These are phyloP conservation scores for Pseudogymnoascus sp. DNA, from an alignment of 2,329 filamentous ascomycete species.

Conservation along the genomic window DNA sequence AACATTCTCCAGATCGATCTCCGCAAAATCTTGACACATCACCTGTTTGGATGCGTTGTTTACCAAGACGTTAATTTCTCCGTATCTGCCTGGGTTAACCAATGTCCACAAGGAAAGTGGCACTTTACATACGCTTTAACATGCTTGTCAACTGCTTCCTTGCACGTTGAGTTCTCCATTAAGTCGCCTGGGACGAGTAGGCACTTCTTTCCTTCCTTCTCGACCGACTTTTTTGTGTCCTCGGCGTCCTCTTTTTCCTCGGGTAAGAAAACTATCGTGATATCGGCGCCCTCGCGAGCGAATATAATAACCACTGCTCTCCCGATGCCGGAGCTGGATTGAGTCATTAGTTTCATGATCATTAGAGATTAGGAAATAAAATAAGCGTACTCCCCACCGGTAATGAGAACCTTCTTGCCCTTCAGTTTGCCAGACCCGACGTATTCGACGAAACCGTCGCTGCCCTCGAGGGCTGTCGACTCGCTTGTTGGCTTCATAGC, in stretches of 20 bases:
- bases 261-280: conserved; percentile 42
- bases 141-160: conserved; percentile 5
- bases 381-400: conserved; percentile 41
- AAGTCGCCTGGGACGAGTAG: neutral
- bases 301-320: conserved; percentile 51
- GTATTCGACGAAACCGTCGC: neutral
- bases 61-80: neutral
- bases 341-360: neutral
- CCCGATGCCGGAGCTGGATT: conserved; percentile 43
- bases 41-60: conserved; percentile 8
- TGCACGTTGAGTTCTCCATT: neutral
- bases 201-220: conserved; percentile 43
- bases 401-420: conserved; percentile 42
- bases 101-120: neutral
- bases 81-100: neutral
- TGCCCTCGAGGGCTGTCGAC: conserved; percentile 4
- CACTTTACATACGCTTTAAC: neutral
- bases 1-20: neutral
- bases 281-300: conserved; percentile 55
- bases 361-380: neutral
- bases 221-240: conserved; percentile 61
- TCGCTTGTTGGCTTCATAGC: conserved; percentile 8
- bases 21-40: neutral
- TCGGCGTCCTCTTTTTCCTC: conserved; percentile 67
- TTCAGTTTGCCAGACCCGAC: neutral